phyloP scores from a whole-genome alignment of 1,284 basidiomycete genomes.

The Polyporus tsugae region DNA sequence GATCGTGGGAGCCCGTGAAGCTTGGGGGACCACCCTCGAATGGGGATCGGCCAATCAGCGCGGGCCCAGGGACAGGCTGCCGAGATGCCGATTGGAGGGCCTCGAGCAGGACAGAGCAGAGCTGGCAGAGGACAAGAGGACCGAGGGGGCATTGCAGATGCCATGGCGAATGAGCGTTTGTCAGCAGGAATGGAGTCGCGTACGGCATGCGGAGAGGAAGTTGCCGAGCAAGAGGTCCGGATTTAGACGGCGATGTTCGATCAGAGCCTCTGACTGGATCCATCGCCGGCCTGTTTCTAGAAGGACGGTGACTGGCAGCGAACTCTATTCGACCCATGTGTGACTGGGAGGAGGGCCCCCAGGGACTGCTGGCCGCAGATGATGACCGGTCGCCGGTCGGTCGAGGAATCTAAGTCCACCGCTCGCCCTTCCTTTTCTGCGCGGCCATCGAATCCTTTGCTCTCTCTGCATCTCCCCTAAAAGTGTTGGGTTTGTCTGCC shows the following conservation, averaged over 20 bases:
- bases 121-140: constrained; percentile 20
- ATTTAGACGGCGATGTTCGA: constrained; percentile 36
- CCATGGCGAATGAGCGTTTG: constrained; percentile 20
- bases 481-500: constrained; percentile 32
- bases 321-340: constrained; percentile 34
- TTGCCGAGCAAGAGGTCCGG: constrained; percentile 30
- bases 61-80: constrained; percentile 13
- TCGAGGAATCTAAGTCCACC: constrained; percentile 34
- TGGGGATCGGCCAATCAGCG: constrained; percentile 35
- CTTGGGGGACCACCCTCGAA: constrained; percentile 38
- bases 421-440: constrained; percentile 34
- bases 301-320: constrained; percentile 32
- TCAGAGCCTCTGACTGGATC: constrained; percentile 37
- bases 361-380: constrained; percentile 20
- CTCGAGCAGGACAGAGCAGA: constrained; percentile 6
- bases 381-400: constrained; percentile 36
- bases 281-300: constrained; percentile 29
- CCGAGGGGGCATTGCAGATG: constrained; percentile 10
- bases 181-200: constrained; percentile 34
- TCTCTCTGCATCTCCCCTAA: constrained; percentile 32
- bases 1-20: constrained; percentile 33
- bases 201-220: constrained; percentile 37
- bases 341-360: constrained; percentile 28
- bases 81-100: constrained; percentile 29
- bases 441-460: constrained; percentile 27